Conservation (phyloP, 805 yeast genomes). For the Yueomyces sinensis region DNA sequence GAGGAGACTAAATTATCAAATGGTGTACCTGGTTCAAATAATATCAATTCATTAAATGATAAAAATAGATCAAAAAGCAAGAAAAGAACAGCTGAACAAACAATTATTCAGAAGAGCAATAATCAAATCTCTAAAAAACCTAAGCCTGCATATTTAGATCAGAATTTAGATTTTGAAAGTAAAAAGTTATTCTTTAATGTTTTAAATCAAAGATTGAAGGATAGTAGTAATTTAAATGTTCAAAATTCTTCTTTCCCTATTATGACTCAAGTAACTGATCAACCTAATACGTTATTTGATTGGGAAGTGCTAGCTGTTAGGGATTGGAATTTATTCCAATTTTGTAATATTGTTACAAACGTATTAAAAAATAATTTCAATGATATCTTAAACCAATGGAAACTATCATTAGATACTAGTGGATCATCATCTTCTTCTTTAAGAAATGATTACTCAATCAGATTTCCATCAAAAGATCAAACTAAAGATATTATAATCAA, state of each 20-base stretch:
- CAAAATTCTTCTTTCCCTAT: neutral
- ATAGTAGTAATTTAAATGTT: neutral
- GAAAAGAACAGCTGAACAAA: neutral
- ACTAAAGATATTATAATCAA: neutral
- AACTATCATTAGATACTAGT: neutral
- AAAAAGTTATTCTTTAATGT: slow-evolving; percentile 4
- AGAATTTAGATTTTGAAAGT: neutral
- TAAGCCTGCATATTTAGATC: neutral
- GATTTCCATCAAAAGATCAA: neutral
- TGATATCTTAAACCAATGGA: neutral
- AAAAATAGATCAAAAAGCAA: neutral
- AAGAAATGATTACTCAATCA: neutral
- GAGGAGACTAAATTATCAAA: too few species aligned
- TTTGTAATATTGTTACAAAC: slow-evolving; percentile 1
- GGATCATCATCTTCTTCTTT: neutral
- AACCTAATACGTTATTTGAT: slow-evolving; percentile 7
- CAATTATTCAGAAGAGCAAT: too few species aligned
- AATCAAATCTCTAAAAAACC: neutral
- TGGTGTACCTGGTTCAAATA: too few species aligned
- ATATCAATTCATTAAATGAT: neutral
- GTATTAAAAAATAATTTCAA: neutral
- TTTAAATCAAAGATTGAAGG: slow-evolving; percentile 2
- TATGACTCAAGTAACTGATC: slow-evolving; percentile 5
- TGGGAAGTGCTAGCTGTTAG: slow-evolving; percentile 5
- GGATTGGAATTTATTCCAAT: slow-evolving; percentile 7